Percentiles rank a stretch among this genome's conserved stretches.
phyloP scores from a whole-genome alignment of 306 rosid genomes.

The Trifolium fragiferum region DNA sequence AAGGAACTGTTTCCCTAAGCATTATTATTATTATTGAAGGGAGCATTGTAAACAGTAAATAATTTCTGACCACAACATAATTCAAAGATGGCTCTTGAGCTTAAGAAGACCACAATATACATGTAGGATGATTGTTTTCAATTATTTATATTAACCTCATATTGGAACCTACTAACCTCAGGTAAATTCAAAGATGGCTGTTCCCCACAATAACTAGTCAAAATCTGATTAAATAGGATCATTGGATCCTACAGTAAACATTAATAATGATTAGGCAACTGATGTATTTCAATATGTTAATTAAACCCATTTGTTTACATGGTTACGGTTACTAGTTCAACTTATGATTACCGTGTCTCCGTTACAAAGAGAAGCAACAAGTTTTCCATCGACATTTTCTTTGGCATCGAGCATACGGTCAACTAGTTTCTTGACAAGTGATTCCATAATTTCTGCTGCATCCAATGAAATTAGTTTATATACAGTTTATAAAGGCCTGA shows the following conservation, averaged over 20 bases:
- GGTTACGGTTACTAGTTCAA: slow-evolving; percentile 2
- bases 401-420: slow-evolving; percentile 65
- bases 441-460: slow-evolving; percentile 54
- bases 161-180: slow-evolving; percentile 60
- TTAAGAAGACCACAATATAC: background rate
- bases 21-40: background rate
- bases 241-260: slow-evolving; percentile 62
- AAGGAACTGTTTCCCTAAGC: background rate
- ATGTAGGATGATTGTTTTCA: slow-evolving; percentile 7
- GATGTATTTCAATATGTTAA: slow-evolving; percentile 10
- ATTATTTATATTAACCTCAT: slow-evolving; percentile 5
- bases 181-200: slow-evolving; percentile 53
- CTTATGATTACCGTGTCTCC: slow-evolving; percentile 53
- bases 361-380: slow-evolving; percentile 56
- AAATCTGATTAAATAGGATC: slow-evolving; percentile 52
- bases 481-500: background rate
- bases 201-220: slow-evolving; percentile 65
- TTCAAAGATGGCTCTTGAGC: background rate
- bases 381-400: slow-evolving; percentile 76
- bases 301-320: slow-evolving; percentile 8
- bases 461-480: slow-evolving; percentile 18
- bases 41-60: background rate
- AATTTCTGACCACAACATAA: background rate
- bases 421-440: slow-evolving; percentile 63
- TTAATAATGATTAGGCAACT: slow-evolving; percentile 11